These are phyloP conservation scores for Oidiodendron maius DNA, from an alignment of 495 filamentous ascomycete species.

Conservation along the genomic window DNA sequence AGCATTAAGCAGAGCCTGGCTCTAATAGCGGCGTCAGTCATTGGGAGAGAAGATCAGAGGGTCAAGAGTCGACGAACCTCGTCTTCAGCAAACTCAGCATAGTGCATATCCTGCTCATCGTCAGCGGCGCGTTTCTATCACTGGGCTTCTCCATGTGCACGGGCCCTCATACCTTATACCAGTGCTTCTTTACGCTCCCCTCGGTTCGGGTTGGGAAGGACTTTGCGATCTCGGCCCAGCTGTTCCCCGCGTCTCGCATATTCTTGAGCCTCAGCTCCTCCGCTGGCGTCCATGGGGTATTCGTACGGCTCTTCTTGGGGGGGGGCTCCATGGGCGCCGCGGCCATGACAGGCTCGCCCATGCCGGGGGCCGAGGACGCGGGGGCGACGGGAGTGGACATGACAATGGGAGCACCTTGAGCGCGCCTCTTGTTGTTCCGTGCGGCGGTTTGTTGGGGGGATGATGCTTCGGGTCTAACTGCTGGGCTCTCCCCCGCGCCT, in stretches of 20 bases:
- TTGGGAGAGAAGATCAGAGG: slow-evolving; percentile 14
- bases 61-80: slow-evolving; percentile 55
- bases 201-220: slow-evolving; percentile 91
- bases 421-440: slow-evolving; percentile 19
- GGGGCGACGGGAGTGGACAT: slow-evolving; percentile 3
- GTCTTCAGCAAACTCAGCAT: slow-evolving; percentile 97
- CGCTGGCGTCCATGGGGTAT: slow-evolving; percentile 94
- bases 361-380: not conserved
- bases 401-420: slow-evolving; percentile 18
- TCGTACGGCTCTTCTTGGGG: slow-evolving; percentile 89
- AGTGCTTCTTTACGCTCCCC: slow-evolving; percentile 98
- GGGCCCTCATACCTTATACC: slow-evolving; percentile 77
- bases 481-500: no score
- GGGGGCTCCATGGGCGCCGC: slow-evolving; percentile 14
- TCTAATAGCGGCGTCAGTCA: slow-evolving; percentile 46
- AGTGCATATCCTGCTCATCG: slow-evolving; percentile 78
- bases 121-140: slow-evolving; percentile 14
- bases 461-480: slow-evolving; percentile 12
- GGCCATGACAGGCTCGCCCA: slow-evolving; percentile 17
- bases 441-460: slow-evolving; percentile 12
- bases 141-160: not conserved
- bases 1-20: slow-evolving; percentile 76
- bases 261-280: slow-evolving; percentile 89
- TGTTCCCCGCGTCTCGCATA: slow-evolving; percentile 88
- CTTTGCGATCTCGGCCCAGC: slow-evolving; percentile 98